These are phyloP conservation scores for Parachaetomium inaequale DNA, from an alignment of 495 filamentous ascomycete genomes.

Conservation along the genomic window DNA sequence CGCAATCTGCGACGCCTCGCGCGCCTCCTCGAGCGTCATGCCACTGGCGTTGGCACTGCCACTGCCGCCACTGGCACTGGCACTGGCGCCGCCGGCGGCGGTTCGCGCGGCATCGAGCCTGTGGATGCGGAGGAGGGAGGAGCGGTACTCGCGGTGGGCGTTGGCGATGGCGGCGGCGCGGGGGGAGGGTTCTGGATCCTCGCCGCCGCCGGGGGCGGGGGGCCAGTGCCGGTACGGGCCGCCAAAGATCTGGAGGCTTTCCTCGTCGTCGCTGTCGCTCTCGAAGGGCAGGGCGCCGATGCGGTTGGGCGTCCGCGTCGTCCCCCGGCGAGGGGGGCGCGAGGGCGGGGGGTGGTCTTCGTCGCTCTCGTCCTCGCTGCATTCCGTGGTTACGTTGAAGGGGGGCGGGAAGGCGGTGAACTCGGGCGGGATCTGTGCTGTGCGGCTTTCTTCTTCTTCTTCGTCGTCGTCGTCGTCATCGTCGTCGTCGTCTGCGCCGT, in stretches of 20 bases:
- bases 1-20: constrained; percentile 51
- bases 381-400: constrained; percentile 51
- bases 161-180: not conserved
- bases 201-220: constrained; percentile 12
- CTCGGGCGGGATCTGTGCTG: constrained; percentile 52
- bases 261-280: constrained; percentile 45
- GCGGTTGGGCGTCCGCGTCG: constrained; percentile 35
- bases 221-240: constrained; percentile 14
- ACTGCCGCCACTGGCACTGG: not conserved
- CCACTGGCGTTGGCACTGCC: constrained; percentile 17
- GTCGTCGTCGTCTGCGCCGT: constrained; percentile 35
- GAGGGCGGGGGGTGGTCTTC: constrained; percentile 18
- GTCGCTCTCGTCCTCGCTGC: constrained; percentile 51
- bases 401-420: constrained; percentile 41
- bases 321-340: constrained; percentile 18
- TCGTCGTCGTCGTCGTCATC: constrained; percentile 48
- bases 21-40: constrained; percentile 45
- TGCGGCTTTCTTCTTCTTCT: constrained; percentile 43
- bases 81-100: not conserved
- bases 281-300: constrained; percentile 53
- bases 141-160: not conserved
- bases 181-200: not conserved
- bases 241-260: constrained; percentile 15
- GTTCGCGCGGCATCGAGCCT: too few relatives aligned
- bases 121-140: not conserved